A percentile compares a stretch with the other conserved stretches of the same genome.
These are phyloP conservation scores for Cordyceps javanica DNA, from an alignment of 2,329 filamentous ascomycete genomes.

Conservation along the genomic window DNA sequence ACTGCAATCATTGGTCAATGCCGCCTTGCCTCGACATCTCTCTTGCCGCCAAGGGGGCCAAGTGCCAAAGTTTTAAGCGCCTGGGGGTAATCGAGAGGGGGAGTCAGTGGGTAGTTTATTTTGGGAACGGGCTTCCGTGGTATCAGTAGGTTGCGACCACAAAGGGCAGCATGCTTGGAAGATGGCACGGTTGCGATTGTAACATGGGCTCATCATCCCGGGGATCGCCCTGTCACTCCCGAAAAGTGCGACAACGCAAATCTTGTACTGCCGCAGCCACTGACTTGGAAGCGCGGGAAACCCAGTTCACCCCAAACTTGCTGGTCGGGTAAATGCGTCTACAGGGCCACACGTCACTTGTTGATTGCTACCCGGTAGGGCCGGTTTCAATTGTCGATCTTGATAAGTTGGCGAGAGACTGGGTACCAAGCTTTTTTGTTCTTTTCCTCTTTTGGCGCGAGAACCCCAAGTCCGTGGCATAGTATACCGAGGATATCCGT, in stretches of 20 bases:
- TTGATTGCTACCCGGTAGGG: not conserved
- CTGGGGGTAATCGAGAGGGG: not conserved
- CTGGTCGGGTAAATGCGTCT: not conserved
- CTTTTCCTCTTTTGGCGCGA: not conserved
- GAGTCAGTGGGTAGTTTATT: not conserved
- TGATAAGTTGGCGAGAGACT: not conserved
- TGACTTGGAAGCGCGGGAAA: not conserved
- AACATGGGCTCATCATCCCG: not conserved
- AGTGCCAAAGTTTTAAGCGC: constrained; percentile 5
- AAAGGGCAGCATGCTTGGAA: not conserved
- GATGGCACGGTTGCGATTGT: not conserved
- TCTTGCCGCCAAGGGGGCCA: not conserved
- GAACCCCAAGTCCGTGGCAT: not conserved
- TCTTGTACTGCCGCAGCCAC: not conserved
- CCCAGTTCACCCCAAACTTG: not conserved
- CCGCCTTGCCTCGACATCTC: not conserved
- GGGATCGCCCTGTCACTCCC: no score
- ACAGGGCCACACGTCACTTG: not conserved
- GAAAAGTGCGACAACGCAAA: not conserved
- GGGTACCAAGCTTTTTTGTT: no score
- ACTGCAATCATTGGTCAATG: not conserved
- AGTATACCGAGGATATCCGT: not conserved
- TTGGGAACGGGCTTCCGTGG: not conserved
- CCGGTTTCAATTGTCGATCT: not conserved
- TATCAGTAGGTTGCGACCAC: not conserved